These are phyloP conservation scores for Recurvomyces mirabilis DNA, from an alignment of 495 filamentous ascomycete species.

Conservation along the genomic window DNA sequence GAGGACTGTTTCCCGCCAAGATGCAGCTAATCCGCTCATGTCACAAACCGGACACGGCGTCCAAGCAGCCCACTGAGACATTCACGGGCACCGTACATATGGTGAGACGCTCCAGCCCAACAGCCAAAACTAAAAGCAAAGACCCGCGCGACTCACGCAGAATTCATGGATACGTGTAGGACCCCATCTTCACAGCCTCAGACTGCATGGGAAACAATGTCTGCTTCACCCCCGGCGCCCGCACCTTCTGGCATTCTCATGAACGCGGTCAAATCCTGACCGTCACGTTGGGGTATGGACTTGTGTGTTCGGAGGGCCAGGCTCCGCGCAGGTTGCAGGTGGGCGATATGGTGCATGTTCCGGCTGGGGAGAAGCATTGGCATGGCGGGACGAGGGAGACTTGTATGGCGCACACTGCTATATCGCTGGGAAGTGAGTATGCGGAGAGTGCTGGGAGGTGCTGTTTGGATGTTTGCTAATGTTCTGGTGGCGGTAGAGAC, in stretches of 20 bases:
- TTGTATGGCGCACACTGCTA: conserved; percentile 18
- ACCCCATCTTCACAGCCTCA: conserved; percentile 14
- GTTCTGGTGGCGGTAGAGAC: conserved; percentile 13
- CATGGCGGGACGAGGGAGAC: conserved; percentile 16
- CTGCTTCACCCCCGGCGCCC: conserved; percentile 20
- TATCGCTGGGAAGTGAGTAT: conserved; percentile 17
- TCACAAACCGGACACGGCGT: conserved; percentile 18
- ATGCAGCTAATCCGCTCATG: conserved; percentile 22
- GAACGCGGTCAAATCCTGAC: conserved; percentile 21
- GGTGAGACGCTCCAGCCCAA: too few relatives aligned
- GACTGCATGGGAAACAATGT: conserved; percentile 25
- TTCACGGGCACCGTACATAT: conserved; percentile 22
- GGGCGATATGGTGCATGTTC: conserved; percentile 20
- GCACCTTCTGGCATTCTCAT: conserved; percentile 19
- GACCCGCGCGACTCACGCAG: too few relatives aligned
- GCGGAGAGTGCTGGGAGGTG: background rate
- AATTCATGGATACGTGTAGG: conserved; percentile 2
- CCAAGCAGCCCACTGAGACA: conserved; percentile 19
- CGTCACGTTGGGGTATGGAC: conserved; percentile 16
- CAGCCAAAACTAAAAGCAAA: too few relatives aligned
- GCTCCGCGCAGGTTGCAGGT: conserved; percentile 15
- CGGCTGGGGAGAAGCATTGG: conserved; percentile 21
- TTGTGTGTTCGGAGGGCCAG: conserved; percentile 19
- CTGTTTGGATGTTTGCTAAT: background rate
- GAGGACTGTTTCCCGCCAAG: background rate